Percentiles rank a stretch among this genome's conserved stretches.
Evolutionary conservation across 2,329 filamentous ascomycete genomes (phyloP).

Genomic region (Dothistroma pini): DNA sequence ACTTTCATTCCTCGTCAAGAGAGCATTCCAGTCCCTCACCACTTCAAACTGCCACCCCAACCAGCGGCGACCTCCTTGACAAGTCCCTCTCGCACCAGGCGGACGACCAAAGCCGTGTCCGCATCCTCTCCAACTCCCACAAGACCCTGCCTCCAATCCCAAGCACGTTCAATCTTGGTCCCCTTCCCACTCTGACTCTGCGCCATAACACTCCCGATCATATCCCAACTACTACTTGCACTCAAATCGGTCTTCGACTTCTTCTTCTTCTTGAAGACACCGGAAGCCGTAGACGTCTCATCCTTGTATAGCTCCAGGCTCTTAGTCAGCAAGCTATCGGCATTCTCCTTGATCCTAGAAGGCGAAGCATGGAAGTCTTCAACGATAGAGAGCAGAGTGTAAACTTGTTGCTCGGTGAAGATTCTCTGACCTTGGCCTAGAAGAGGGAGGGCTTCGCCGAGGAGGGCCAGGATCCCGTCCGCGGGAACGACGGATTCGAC

Average conservation of each 20-base stretch:
- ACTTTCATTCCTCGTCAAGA: neutral
- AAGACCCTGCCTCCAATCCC: constrained; percentile 26
- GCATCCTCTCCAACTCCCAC: constrained; percentile 16
- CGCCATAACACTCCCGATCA: constrained; percentile 24
- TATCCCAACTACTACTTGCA: constrained; percentile 31
- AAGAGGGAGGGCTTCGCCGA: constrained; percentile 80
- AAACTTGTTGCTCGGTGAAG: constrained; percentile 28
- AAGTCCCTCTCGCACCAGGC: constrained; percentile 19
- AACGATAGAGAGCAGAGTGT: constrained; percentile 26
- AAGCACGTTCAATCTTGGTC: constrained; percentile 16
- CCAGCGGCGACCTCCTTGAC: constrained; percentile 22
- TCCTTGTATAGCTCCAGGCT: constrained; percentile 25
- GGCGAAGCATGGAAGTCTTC: constrained; percentile 31
- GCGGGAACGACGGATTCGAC: constrained; percentile 82
- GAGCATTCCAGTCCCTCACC: neutral
- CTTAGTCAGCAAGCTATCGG: constrained; percentile 27
- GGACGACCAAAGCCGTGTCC: constrained; percentile 15
- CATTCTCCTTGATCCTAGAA: constrained; percentile 28
- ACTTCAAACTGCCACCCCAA: constrained; percentile 22
- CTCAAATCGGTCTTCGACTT: constrained; percentile 22
- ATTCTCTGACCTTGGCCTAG: constrained; percentile 53
- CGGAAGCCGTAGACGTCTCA: constrained; percentile 13
- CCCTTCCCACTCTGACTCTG: constrained; percentile 13
- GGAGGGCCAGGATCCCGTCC: constrained; percentile 76
- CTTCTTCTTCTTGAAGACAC: constrained; percentile 17